A percentile compares a stretch with the other conserved stretches of the same genome.
These are phyloP conservation scores for Petunia hybrid DNA, from an alignment of 305 asterid genomes.

Conservation along the genomic window DNA sequence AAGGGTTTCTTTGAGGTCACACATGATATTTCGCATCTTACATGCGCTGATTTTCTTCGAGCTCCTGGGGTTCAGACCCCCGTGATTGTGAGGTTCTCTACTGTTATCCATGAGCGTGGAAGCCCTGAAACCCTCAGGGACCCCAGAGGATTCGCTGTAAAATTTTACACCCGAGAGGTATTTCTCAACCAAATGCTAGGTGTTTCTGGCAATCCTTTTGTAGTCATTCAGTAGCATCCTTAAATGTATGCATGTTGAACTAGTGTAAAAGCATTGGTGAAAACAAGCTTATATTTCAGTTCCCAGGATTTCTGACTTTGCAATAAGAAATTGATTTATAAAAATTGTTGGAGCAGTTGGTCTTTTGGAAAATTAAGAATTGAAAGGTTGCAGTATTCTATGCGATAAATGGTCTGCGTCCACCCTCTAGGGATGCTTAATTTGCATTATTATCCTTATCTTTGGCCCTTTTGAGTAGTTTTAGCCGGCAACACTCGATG, in stretches of 20 bases:
- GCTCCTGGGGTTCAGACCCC: conserved; percentile 96
- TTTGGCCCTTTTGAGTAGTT: not conserved
- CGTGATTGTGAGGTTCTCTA: conserved; percentile 81
- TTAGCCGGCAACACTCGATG: not conserved
- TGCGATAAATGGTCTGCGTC: not conserved
- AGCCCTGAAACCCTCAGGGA: conserved; percentile 96
- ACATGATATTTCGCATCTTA: conserved; percentile 81
- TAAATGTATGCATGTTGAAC: not conserved
- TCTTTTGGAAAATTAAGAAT: not conserved
- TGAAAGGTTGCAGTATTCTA: not conserved
- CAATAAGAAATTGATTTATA: not conserved
- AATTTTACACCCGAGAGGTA: conserved; percentile 96
- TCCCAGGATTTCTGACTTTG: conserved; percentile 11
- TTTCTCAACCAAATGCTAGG: not conserved
- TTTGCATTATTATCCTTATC: not conserved
- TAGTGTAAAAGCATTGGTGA: not conserved
- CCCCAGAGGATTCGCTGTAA: conserved; percentile 95
- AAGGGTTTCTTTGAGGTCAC: conserved; percentile 98
- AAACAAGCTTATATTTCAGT: not conserved
- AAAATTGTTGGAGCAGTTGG: not conserved
- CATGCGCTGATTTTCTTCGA: conserved; percentile 91
- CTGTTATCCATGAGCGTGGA: conserved; percentile 96
- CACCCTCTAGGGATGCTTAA: not conserved
- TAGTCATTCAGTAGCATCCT: not conserved
- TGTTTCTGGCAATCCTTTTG: not conserved